Evolutionary conservation across 2,329 filamentous ascomycete genomes (phyloP).

Genomic region (Diaporthe aspalathi): DNA sequence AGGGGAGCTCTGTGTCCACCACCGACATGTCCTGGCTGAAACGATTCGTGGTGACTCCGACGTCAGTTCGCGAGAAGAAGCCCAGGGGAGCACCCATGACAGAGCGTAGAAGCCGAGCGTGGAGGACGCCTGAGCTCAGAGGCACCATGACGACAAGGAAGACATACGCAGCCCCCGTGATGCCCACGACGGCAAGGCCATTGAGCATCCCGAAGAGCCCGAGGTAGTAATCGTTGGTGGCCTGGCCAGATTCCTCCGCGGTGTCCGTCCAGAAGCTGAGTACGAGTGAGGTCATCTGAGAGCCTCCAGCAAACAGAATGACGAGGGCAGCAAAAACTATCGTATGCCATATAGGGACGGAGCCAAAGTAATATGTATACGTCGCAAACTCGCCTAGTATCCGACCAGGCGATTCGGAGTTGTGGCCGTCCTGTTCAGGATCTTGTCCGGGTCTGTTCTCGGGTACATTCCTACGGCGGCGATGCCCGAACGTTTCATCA

Average conservation of each 20-base stretch:
- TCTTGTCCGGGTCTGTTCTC: not conserved
- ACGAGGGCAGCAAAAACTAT: conserved; percentile 23
- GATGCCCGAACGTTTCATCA: not conserved
- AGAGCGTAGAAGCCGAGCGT: conserved; percentile 30
- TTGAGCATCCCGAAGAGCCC: conserved; percentile 30
- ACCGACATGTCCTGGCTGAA: conserved; percentile 44
- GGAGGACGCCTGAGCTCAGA: conserved; percentile 35
- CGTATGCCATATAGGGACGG: conserved; percentile 24
- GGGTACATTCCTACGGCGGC: not conserved
- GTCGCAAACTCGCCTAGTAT: conserved; percentile 20
- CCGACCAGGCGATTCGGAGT: conserved; percentile 11
- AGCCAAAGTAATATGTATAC: conserved; percentile 24
- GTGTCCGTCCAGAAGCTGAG: conserved; percentile 31
- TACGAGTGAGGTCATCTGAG: conserved; percentile 30
- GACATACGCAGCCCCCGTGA: conserved; percentile 30
- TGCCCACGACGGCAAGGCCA: conserved; percentile 10
- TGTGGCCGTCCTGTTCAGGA: conserved; percentile 10
- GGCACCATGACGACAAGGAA: conserved; percentile 29
- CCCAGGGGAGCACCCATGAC: conserved; percentile 36
- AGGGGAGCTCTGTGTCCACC: conserved; percentile 42
- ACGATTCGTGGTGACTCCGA: conserved; percentile 42
- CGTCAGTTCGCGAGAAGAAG: conserved; percentile 42
- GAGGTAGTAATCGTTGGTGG: conserved; percentile 23
- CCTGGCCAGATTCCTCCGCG: conserved; percentile 3
- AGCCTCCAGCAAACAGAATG: conserved; percentile 21